Evolutionary conservation across 768 basidiomycete genomes (phyloP), one percentile per base, ranked within the genome.

Genomic region (Collybiopsis luxurians): DNA sequence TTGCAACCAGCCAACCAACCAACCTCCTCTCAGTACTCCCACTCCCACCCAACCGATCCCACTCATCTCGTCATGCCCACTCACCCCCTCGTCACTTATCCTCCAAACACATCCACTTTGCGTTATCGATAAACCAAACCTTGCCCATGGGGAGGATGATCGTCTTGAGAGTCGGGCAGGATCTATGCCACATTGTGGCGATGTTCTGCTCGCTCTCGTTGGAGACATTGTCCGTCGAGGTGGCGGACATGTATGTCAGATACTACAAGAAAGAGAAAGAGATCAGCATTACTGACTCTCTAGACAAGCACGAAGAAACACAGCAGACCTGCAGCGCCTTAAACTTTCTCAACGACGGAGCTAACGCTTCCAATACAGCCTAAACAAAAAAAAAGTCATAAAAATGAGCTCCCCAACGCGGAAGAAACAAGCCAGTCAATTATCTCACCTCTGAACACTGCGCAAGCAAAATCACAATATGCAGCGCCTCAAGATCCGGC

Each of bases 131-230:
- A 52, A 84, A 85, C 86, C 86, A 88, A 7, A 86, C 79, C 52
- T 77, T 69, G 2, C 86, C 86, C 57, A 76, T 75, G 0, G 86
- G 85, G 0, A 88, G 68, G 15, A 88, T 86, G 53, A 88, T 83
- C 0, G 86, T 86, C 56, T 74, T 74, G 28, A 87, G 71, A 0
- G 84, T 83, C 3, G 83, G 81, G 66, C 86, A 87, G 24, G 78
- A 77, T 21, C 66, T 61, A 54, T 81, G 79, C 86, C 85, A 87
- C 44, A 68, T 63, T 45, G 68, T 68, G n/a, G 81, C 86, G 11
- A 87, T 77, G 59, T 70, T 68, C 15, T 72, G 70, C 64, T 87
- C 85, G 54, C 79, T 73, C 9, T 71, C 61, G 23, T 66, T 61
- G 27, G 63, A 28, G 65, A 50, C 48, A 10, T 40, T 46, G 15